A percentile compares a stretch with the other conserved stretches of the same genome.
Conservation (phyloP, 768 basidiomycete species). For the Coprinopsis sp. region DNA sequence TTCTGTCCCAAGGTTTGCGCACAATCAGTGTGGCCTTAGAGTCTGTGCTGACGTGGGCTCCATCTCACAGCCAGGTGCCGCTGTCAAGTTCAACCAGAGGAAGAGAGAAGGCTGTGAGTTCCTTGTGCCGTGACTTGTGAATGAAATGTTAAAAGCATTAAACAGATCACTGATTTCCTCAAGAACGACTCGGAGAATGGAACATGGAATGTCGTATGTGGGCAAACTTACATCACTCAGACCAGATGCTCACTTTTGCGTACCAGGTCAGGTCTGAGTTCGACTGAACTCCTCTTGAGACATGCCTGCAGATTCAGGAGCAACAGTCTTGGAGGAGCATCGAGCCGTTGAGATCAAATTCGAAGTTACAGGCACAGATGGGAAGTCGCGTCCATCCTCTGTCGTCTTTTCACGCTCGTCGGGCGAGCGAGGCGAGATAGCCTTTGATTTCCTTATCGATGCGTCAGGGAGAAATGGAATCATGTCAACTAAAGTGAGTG, state of each 20-base stretch:
- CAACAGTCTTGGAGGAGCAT: slow-evolving; percentile 29
- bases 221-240: background rate
- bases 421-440: slow-evolving; percentile 22
- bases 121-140: no score
- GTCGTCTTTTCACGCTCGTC: slow-evolving; percentile 21
- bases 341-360: slow-evolving; percentile 26
- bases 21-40: background rate
- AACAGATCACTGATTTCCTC: slow-evolving; percentile 30
- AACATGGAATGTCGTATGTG: slow-evolving; percentile 34
- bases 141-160: background rate
- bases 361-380: slow-evolving; percentile 10
- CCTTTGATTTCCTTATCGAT: slow-evolving; percentile 32
- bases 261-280: slow-evolving; percentile 31
- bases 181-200: slow-evolving; percentile 21
- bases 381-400: slow-evolving; percentile 17
- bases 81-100: slow-evolving; percentile 34
- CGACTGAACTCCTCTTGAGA: slow-evolving; percentile 31
- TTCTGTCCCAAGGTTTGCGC: slow-evolving; percentile 28
- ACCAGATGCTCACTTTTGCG: background rate
- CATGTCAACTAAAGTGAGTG: slow-evolving; percentile 29
- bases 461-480: slow-evolving; percentile 32
- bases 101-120: slow-evolving; percentile 36
- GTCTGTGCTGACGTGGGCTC: background rate
- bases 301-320: slow-evolving; percentile 30
- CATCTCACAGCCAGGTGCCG: slow-evolving; percentile 31